These are phyloP conservation scores for Botrytis byssoidea DNA, from an alignment of 2,329 filamentous ascomycete species.

Conservation along the genomic window DNA sequence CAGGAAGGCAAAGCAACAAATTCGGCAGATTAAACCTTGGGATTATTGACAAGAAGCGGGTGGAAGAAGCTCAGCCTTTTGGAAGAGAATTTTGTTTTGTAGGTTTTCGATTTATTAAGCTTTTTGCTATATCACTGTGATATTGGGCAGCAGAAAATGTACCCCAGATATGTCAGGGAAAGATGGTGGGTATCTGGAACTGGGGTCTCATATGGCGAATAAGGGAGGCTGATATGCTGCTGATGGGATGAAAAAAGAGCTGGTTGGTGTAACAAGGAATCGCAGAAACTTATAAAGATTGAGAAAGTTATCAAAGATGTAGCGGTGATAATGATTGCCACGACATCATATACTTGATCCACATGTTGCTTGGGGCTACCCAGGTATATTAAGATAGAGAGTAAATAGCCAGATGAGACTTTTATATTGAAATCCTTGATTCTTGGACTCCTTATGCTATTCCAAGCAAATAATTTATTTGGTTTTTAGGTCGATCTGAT, in stretches of 20 bases:
- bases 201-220: conserved; percentile 3
- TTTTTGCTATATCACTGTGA: neutral
- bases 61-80: neutral
- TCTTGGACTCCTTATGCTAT: neutral
- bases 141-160: neutral
- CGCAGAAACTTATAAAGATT: neutral
- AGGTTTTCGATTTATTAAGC: neutral
- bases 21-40: neutral
- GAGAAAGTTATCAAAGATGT: neutral
- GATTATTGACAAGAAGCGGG: neutral
- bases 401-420: neutral
- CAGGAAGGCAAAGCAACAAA: conserved; percentile 3
- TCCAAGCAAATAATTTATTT: neutral
- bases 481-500: neutral
- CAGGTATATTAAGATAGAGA: neutral
- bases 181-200: conserved; percentile 5
- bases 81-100: neutral
- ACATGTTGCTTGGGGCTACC: conserved; percentile 9
- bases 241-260: neutral
- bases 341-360: conserved; percentile 16
- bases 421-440: neutral
- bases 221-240: neutral
- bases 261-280: neutral
- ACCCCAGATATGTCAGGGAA: neutral
- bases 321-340: conserved; percentile 13